Conservation (phyloP, 1,284 basidiomycete species). For the Pseudozyma hubeiensis region DNA sequence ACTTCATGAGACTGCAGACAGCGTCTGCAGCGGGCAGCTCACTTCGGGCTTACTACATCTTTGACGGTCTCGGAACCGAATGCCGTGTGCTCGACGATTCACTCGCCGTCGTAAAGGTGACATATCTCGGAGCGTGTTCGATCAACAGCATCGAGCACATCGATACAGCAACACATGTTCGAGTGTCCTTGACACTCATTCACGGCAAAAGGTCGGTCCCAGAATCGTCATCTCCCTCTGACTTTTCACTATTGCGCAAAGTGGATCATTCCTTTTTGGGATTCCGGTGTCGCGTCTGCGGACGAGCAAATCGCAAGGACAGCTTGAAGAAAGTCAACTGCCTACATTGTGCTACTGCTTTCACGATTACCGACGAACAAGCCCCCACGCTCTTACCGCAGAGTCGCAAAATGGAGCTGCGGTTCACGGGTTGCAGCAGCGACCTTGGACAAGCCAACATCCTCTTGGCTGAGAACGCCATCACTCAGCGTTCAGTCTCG, state of each 20-base stretch:
- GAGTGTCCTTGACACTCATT: no score
- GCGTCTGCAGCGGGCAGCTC: not conserved
- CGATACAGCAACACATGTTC: not conserved
- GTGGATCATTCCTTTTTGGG: constrained; percentile 17
- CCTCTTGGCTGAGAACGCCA: constrained; percentile 8
- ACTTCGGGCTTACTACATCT: constrained; percentile 8
- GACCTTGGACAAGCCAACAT: constrained; percentile 34
- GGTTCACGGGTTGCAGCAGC: constrained; percentile 21
- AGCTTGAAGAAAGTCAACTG: constrained; percentile 4
- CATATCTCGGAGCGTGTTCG: constrained; percentile 10
- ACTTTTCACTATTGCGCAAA: not conserved
- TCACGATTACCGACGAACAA: not conserved
- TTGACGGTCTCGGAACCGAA: constrained; percentile 3
- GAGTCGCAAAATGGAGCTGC: constrained; percentile 19
- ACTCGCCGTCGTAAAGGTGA: constrained; percentile 9
- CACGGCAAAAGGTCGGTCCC: no score
- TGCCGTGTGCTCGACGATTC: constrained; percentile 16
- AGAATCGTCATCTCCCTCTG: no score
- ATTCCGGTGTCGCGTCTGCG: constrained; percentile 25
- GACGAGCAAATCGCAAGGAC: constrained; percentile 25
- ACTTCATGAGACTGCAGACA: not conserved
- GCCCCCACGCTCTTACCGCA: not conserved
- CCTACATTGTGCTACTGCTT: constrained; percentile 17
- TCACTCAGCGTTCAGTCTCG: constrained; percentile 12
- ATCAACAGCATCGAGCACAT: constrained; percentile 15